Evolutionary conservation across 2,329 filamentous ascomycete genomes (phyloP).

Genomic region (Botrytis cinerea): DNA sequence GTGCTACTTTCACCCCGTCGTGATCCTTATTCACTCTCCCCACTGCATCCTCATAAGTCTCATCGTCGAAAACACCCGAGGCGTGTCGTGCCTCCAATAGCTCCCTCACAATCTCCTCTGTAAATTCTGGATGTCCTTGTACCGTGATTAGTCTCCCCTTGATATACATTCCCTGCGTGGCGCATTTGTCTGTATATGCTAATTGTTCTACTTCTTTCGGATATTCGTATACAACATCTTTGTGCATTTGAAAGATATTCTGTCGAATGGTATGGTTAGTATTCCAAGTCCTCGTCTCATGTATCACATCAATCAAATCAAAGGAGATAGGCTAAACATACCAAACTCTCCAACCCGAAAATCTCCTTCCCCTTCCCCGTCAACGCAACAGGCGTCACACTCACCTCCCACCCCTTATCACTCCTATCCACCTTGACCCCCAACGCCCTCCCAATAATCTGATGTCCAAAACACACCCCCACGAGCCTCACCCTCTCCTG

Average conservation of each 20-base stretch:
- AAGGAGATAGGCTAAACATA: conserved; percentile 37
- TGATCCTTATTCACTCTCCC: conserved; percentile 66
- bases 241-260: conserved; percentile 84
- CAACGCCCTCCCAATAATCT: conserved; percentile 76
- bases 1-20: conserved; percentile 75
- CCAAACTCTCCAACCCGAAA: conserved; percentile 65
- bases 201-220: conserved; percentile 64
- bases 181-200: conserved; percentile 65
- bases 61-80: conserved; percentile 69
- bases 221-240: conserved; percentile 68
- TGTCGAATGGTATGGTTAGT: conserved; percentile 39
- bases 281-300: neutral
- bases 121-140: conserved; percentile 88
- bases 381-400: conserved; percentile 68
- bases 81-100: conserved; percentile 65
- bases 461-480: conserved; percentile 85
- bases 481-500: conserved; percentile 68
- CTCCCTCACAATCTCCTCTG: conserved; percentile 67
- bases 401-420: conserved; percentile 77
- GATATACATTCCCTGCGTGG: conserved; percentile 78
- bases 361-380: conserved; percentile 69
- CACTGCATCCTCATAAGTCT: conserved; percentile 68
- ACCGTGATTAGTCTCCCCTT: conserved; percentile 69
- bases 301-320: neutral
- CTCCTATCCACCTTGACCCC: conserved; percentile 67